A percentile compares a stretch with the other conserved stretches of the same genome.
phyloP scores from a whole-genome alignment of 306 rosid species.

The Myrica gale region DNA sequence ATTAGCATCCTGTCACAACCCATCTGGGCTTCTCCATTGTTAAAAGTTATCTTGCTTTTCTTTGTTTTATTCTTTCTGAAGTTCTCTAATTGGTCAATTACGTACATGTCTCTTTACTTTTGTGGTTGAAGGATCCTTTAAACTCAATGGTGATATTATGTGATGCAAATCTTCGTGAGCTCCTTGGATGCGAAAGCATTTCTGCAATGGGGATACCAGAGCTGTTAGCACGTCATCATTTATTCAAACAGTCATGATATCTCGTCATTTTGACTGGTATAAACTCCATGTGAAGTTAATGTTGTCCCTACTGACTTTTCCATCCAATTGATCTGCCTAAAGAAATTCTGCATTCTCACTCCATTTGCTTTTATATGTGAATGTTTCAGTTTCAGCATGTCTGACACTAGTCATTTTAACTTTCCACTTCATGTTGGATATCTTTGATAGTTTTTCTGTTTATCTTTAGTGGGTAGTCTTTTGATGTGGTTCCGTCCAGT shows the following conservation, averaged over 20 bases:
- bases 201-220: constrained; percentile 66
- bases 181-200: constrained; percentile 74
- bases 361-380: neutral
- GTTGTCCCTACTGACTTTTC: neutral
- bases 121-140: constrained; percentile 55
- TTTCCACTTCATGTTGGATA: neutral
- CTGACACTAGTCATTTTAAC: neutral
- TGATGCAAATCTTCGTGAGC: constrained; percentile 67
- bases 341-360: neutral
- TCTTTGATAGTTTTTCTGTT: neutral
- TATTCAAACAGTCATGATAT: constrained; percentile 43
- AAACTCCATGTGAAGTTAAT: neutral
- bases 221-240: constrained; percentile 63
- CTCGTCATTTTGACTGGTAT: constrained; percentile 38
- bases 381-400: neutral
- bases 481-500: neutral
- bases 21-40: neutral
- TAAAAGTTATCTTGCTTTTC: constrained; percentile 9
- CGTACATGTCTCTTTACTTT: constrained; percentile 7
- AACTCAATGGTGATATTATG: constrained; percentile 67
- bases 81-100: neutral
- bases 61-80: constrained; percentile 5
- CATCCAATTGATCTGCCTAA: neutral
- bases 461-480: neutral
- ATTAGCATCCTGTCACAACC: neutral